Base-by-base conservation (phyloP, 1,139 yeast genomes). In the Pichia sp. region DNA sequence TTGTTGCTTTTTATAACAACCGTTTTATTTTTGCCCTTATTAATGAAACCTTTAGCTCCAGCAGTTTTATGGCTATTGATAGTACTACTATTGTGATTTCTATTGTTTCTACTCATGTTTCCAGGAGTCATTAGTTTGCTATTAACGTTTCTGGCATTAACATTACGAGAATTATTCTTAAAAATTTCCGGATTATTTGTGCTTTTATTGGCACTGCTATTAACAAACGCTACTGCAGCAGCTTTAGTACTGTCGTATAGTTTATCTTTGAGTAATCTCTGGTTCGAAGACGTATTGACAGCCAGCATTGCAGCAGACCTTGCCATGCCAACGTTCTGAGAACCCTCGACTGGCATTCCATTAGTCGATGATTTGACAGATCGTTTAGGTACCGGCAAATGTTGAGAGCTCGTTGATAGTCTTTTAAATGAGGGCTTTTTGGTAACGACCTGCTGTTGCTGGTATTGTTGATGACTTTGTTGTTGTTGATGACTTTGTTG, bases 271-370 rank as follows among this genome's bases (percentile, higher is more conserved):
- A 29, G 15, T 7, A 32, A 24, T 9, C 25, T 39, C n/a, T 30
- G 42, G n/a, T 13, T 34, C 11, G 44, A 13, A 13, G 26, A 25
- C 3, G 44, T 27, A 40, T 16, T 42, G 2, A 46, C 37, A 2
- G 52, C 52, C 4, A 49, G 15, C 11, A 43, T 44, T 9, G 53
- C 54, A 5, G 54, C 52, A 13, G 51, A 40, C 27, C 46, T 50
- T 7, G 53, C 50, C 48, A 49, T 46, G 32, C 9, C 37, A 34
- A 9, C 18, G 4, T 16, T 11, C 7, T 34, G 23, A 18, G 5
- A 25, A 27, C 13, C 30, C 3, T 4, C 15, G 13, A 15, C 13
- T 13, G 13, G 7, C 22, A 6, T 11, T 3, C 12, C 12, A 16
- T 18, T 7, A 18, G 7, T 32, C 16, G 48, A 38, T 16, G 45